phyloP scores from a whole-genome alignment of 169 alveolate species.

The Plasmodium vinckei region DNA sequence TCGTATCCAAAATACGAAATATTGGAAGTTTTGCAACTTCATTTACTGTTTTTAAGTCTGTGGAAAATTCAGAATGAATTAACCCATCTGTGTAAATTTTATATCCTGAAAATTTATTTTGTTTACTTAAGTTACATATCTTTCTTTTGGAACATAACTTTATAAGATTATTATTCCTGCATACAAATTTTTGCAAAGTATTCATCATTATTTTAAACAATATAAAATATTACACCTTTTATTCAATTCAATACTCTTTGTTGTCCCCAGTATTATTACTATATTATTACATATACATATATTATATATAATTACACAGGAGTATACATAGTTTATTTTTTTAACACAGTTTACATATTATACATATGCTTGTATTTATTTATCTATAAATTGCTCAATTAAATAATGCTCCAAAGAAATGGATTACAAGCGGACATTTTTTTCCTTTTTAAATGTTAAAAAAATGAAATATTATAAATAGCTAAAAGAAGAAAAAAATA shows the following conservation, averaged over 20 bases:
- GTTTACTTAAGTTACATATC: slow-evolving; percentile 12
- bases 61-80: slow-evolving; percentile 84
- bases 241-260: neutral
- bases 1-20: slow-evolving; percentile 83
- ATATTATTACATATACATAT: neutral
- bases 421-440: no score
- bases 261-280: neutral
- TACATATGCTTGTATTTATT: no score
- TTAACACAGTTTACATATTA: no score
- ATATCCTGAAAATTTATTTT: slow-evolving; percentile 40
- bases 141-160: slow-evolving; percentile 13
- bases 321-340: no score
- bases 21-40: slow-evolving; percentile 84
- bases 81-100: slow-evolving; percentile 77
- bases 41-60: slow-evolving; percentile 78
- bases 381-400: no score
- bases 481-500: no score
- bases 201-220: slow-evolving; percentile 25
- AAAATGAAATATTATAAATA: no score
- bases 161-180: neutral
- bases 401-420: no score
- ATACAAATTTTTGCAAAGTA: slow-evolving; percentile 19
- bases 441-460: no score
- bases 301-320: neutral
- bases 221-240: neutral